Conservation (phyloP, 2,329 filamentous ascomycete species). For the Dactylellina drechsleri region DNA sequence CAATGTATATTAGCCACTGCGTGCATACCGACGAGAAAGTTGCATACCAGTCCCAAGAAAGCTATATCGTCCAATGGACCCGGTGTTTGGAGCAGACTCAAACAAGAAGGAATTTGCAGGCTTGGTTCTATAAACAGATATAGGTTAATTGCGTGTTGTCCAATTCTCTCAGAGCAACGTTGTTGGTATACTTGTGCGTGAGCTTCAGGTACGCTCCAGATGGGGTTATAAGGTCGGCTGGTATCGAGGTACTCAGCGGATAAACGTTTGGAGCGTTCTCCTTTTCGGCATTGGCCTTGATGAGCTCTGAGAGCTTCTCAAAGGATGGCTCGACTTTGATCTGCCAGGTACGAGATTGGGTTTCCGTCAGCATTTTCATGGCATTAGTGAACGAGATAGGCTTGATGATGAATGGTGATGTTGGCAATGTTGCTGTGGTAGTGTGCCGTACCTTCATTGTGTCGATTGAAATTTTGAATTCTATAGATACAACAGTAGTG, state of each 20-base stretch:
- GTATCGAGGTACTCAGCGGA: conserved; percentile 83
- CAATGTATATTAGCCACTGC: conserved; percentile 4
- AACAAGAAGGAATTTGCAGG: conserved; percentile 91
- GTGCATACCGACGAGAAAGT: conserved; percentile 55
- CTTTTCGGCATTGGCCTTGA: conserved; percentile 30
- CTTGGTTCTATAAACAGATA: conserved; percentile 63
- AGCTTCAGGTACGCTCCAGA: conserved; percentile 96
- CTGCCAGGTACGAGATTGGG: conserved; percentile 19
- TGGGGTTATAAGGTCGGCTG: conserved; percentile 91
- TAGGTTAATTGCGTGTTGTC: not conserved
- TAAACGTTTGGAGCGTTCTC: conserved; percentile 75
- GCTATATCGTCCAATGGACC: conserved; percentile 93
- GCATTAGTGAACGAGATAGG: not conserved
- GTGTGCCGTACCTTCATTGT: conserved; percentile 24
- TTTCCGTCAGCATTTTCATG: conserved; percentile 23
- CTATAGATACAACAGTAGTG: not conserved
- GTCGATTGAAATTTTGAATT: not conserved
- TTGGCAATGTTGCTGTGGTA: not conserved
- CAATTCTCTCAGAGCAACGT: not conserved
- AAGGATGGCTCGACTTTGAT: conserved; percentile 47
- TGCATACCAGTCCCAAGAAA: conserved; percentile 81
- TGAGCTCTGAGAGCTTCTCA: conserved; percentile 47
- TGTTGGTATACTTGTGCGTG: conserved; percentile 72
- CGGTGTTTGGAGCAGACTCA: conserved; percentile 89
- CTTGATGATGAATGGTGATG: not conserved